Conservation (phyloP, 768 basidiomycete genomes). For the Calvatia gigantea region DNA sequence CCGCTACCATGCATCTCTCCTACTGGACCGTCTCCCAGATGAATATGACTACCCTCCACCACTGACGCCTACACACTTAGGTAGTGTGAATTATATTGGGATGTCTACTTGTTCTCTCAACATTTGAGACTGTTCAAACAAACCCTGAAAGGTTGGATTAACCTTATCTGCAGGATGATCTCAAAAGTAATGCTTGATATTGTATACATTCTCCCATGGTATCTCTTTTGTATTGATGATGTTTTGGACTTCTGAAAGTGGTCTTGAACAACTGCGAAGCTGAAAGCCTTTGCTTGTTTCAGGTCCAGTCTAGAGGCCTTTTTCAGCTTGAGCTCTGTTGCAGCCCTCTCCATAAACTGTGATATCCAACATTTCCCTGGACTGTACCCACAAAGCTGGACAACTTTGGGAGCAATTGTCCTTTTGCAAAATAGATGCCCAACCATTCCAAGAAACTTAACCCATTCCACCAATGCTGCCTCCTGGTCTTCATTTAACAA, state of each 20-base stretch:
- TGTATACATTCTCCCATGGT: not conserved
- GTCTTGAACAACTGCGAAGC: not conserved
- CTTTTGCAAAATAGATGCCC: not conserved
- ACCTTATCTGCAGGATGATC: too few relatives aligned
- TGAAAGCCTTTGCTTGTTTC: not conserved
- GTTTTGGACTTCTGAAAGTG: not conserved
- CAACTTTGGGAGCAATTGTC: not conserved
- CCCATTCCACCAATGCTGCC: not conserved
- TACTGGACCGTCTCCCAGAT: too few relatives aligned
- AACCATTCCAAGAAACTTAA: not conserved
- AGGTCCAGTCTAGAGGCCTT: not conserved
- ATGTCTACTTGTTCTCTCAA: too few relatives aligned
- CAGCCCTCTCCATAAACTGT: not conserved
- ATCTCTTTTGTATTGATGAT: not conserved
- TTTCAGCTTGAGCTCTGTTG: not conserved
- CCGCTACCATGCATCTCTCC: too few relatives aligned
- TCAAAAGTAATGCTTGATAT: too few relatives aligned
- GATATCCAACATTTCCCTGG: not conserved
- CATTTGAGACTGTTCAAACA: too few relatives aligned
- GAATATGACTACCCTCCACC: too few relatives aligned
- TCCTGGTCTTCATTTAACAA: not conserved
- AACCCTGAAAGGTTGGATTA: too few relatives aligned
- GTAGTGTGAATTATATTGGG: too few relatives aligned
- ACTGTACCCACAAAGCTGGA: not conserved
- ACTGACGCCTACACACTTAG: too few relatives aligned